phyloP scores from a whole-genome alignment of 169 alveolate species.

The Plasmodium adleri region DNA sequence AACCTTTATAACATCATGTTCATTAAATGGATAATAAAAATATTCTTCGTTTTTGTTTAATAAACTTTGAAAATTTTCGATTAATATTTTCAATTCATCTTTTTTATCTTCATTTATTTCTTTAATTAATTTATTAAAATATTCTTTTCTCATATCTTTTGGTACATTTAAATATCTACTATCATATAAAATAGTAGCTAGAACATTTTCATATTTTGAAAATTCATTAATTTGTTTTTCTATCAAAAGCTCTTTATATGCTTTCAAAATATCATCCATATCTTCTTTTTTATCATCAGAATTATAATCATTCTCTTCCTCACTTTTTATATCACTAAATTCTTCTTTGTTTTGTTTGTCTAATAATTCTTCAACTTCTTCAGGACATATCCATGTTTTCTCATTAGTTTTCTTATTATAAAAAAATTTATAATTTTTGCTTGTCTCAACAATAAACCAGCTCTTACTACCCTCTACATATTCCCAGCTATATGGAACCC shows the following conservation, averaged over 20 bases:
- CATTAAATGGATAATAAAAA: conserved; percentile 21
- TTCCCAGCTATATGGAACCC: conserved; percentile 67
- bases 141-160: conserved; percentile 61
- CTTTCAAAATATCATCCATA: conserved; percentile 16
- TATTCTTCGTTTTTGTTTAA: conserved; percentile 14
- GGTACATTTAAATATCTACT: conserved; percentile 40
- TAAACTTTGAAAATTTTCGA: conserved; percentile 25
- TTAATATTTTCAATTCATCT: conserved; percentile 26
- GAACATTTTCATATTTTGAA: conserved; percentile 40
- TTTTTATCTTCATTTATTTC: conserved; percentile 37
- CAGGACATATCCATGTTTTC: conserved; percentile 64
- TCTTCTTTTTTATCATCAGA: neutral
- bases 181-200: conserved; percentile 34
- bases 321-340: neutral
- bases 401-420: conserved; percentile 50
- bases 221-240: conserved; percentile 52
- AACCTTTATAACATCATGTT: conserved; percentile 22
- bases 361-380: conserved; percentile 19
- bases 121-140: conserved; percentile 40
- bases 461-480: conserved; percentile 55
- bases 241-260: conserved; percentile 31
- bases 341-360: conserved; percentile 2
- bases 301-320: neutral
- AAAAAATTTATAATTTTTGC: conserved; percentile 55
- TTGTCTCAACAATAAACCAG: conserved; percentile 71